Conservation (phyloP, 2,329 filamentous ascomycete species). For the Piedraia hortae region DNA sequence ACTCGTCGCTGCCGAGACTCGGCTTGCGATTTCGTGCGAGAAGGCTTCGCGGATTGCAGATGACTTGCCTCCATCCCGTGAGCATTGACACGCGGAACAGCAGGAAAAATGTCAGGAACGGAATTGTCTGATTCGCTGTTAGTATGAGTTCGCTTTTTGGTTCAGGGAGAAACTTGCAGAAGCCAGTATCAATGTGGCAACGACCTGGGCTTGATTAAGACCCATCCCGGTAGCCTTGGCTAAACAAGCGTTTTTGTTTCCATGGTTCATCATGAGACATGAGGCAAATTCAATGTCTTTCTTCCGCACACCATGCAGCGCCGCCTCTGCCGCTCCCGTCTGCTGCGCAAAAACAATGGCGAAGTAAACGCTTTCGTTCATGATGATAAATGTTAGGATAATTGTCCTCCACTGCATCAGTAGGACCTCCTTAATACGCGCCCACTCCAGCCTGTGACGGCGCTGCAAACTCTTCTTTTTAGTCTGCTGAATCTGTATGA, state of each 20-base stretch:
- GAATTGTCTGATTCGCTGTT: slow-evolving; percentile 31
- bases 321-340: slow-evolving; percentile 27
- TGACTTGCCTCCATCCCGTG: slow-evolving; percentile 40
- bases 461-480: slow-evolving; percentile 1
- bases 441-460: slow-evolving; percentile 18
- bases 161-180: slow-evolving; percentile 26
- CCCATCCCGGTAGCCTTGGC: slow-evolving; percentile 27
- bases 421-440: slow-evolving; percentile 45
- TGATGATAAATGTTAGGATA: slow-evolving; percentile 48
- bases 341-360: slow-evolving; percentile 55
- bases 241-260: slow-evolving; percentile 37
- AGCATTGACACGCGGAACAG: slow-evolving; percentile 52
- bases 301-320: slow-evolving; percentile 19
- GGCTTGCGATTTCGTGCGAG: slow-evolving; percentile 2
- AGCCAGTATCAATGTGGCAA: slow-evolving; percentile 44
- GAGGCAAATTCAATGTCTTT: slow-evolving; percentile 32
- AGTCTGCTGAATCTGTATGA: not conserved
- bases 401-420: slow-evolving; percentile 64
- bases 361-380: slow-evolving; percentile 59
- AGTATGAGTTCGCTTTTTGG: not conserved
- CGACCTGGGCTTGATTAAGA: slow-evolving; percentile 38
- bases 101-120: slow-evolving; percentile 48
- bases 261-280: slow-evolving; percentile 29
- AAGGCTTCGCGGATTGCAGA: slow-evolving; percentile 3
- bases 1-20: slow-evolving; percentile 3